phyloP scores from a whole-genome alignment of 495 filamentous ascomycete genomes.

The Neurospora tetrasperma region DNA sequence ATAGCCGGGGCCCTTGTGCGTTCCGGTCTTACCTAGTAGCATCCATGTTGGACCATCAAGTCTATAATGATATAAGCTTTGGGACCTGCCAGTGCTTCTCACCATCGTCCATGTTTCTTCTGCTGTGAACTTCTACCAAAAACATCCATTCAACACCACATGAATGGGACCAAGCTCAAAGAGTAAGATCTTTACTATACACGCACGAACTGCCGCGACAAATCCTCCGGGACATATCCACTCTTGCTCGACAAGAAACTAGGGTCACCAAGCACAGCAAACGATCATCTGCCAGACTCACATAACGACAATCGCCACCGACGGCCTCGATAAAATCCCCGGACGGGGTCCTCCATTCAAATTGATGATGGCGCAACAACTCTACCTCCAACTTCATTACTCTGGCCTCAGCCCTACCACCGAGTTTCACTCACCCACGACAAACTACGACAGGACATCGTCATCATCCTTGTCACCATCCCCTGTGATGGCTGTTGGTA shows the following conservation, averaged over 20 bases:
- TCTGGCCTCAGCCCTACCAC: background rate
- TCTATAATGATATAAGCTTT: background rate
- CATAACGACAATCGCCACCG: background rate
- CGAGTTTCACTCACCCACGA: background rate
- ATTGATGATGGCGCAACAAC: background rate
- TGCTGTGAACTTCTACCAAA: background rate
- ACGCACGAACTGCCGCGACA: background rate
- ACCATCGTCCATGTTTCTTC: background rate
- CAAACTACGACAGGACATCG: conserved; percentile 1
- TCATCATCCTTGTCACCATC: background rate
- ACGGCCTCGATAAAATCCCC: background rate
- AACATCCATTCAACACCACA: background rate
- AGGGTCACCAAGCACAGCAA: background rate
- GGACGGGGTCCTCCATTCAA: conserved; percentile 1
- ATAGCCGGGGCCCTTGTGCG: background rate
- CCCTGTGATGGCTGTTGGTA: conserved; percentile 1
- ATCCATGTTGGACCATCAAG: background rate
- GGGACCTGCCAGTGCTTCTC: background rate
- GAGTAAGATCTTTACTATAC: background rate
- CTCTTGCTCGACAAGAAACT: background rate
- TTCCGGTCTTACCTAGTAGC: background rate
- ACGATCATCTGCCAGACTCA: background rate
- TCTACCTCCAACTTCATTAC: background rate
- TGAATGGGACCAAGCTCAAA: background rate
- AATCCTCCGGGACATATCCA: background rate